These are phyloP conservation scores for Endotrypanum monterogeii DNA, from an alignment of 208 protist genomes.

Conservation along the genomic window DNA sequence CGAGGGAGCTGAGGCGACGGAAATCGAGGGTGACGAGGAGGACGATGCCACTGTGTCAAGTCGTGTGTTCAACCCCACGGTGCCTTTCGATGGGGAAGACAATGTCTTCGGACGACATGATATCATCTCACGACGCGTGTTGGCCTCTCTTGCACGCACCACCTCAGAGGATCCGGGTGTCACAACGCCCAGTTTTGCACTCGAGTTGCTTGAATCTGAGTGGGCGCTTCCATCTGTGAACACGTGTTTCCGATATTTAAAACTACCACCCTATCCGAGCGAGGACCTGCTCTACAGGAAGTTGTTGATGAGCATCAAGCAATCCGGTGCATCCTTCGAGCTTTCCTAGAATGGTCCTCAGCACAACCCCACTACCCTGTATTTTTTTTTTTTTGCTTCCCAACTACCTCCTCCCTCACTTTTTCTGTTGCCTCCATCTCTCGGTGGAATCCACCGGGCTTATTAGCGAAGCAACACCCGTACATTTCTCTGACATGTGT, in stretches of 20 bases:
- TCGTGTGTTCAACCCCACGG: slow-evolving; percentile 9
- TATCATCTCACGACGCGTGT: slow-evolving; percentile 7
- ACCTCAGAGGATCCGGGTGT: slow-evolving; percentile 15
- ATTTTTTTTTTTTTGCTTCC: background rate
- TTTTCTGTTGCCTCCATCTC: no score
- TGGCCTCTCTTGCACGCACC: background rate
- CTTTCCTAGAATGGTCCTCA: slow-evolving; percentile 50
- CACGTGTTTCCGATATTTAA: slow-evolving; percentile 92
- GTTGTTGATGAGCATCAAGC: slow-evolving; percentile 77
- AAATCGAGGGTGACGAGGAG: slow-evolving; percentile 29
- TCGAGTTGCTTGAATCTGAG: slow-evolving; percentile 41
- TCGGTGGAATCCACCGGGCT: background rate
- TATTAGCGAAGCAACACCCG: background rate
- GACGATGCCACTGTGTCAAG: slow-evolving; percentile 15
- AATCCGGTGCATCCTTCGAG: slow-evolving; percentile 83
- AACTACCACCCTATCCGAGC: slow-evolving; percentile 86
- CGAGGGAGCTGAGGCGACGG: background rate
- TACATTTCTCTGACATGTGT: background rate
- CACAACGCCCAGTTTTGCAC: background rate
- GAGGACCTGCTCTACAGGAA: slow-evolving; percentile 88
- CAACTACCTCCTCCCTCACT: background rate
- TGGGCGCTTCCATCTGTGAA: slow-evolving; percentile 91
- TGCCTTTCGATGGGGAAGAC: slow-evolving; percentile 23
- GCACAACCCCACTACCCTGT: background rate
- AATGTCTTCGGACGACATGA: slow-evolving; percentile 10